Evolutionary conservation across 2,329 filamentous ascomycete species (phyloP).

Genomic region (Trichoderma semiorbis): DNA sequence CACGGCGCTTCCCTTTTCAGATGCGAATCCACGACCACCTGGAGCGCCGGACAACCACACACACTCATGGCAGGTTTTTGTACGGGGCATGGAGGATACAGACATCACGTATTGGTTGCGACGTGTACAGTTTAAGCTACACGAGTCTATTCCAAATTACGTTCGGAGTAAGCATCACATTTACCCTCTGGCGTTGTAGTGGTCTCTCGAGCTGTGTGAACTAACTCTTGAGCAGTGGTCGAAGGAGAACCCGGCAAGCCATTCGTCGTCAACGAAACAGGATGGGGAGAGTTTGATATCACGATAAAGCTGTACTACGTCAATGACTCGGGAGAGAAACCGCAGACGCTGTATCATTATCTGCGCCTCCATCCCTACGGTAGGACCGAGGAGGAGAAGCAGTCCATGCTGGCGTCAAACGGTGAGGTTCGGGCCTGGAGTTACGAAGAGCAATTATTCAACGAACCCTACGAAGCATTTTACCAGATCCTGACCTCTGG

Average conservation of each 20-base stretch:
- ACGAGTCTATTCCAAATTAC: constrained; percentile 93
- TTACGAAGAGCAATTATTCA: constrained; percentile 95
- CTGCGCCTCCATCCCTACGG: constrained; percentile 89
- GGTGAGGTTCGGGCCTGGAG: constrained; percentile 72
- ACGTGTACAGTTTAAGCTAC: constrained; percentile 96
- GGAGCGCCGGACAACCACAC: constrained; percentile 86
- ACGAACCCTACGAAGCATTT: constrained; percentile 90
- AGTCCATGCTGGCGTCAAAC: constrained; percentile 54
- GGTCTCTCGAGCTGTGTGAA: neutral
- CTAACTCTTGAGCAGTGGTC: constrained; percentile 47
- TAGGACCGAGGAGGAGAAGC: constrained; percentile 69
- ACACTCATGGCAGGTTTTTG: constrained; percentile 93
- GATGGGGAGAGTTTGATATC: constrained; percentile 98
- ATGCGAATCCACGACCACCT: constrained; percentile 73
- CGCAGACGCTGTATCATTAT: constrained; percentile 92
- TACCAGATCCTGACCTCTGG: constrained; percentile 81
- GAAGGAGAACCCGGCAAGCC: constrained; percentile 66
- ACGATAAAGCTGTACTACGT: constrained; percentile 93
- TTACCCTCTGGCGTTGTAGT: neutral
- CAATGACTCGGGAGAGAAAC: constrained; percentile 83
- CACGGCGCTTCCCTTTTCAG: constrained; percentile 75
- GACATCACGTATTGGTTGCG: constrained; percentile 95
- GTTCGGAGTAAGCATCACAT: constrained; percentile 59
- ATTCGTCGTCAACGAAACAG: constrained; percentile 86
- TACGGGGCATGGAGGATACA: constrained; percentile 82